Evolutionary conservation across 306 rosid species (phyloP).

Genomic region (Sindora glabra): DNA sequence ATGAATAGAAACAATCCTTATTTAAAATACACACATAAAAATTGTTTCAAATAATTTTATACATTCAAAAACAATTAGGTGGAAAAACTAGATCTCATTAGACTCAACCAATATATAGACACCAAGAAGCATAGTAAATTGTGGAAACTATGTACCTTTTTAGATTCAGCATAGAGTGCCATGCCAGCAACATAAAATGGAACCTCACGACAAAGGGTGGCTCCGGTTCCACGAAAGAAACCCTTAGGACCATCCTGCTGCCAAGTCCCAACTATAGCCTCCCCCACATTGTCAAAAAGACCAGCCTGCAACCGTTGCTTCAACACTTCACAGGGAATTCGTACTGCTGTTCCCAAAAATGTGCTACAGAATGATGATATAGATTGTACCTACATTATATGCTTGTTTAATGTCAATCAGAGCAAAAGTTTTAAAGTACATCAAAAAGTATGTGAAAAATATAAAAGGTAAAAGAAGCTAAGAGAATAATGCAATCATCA

Average conservation of each 20-base stretch:
- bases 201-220: conserved; percentile 97
- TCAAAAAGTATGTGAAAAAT: neutral
- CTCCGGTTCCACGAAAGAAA: conserved; percentile 98
- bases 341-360: conserved; percentile 90
- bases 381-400: conserved; percentile 72
- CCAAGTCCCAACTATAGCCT: conserved; percentile 86
- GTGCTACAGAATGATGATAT: conserved; percentile 94
- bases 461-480: neutral
- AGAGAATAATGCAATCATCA: neutral
- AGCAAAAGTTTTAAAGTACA: neutral
- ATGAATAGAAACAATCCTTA: too few relatives aligned
- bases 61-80: too few relatives aligned
- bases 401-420: neutral
- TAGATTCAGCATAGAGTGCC: conserved; percentile 97
- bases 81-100: neutral
- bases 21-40: too few relatives aligned
- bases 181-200: conserved; percentile 99
- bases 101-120: neutral
- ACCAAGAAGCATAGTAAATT: neutral
- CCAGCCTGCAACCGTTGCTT: conserved; percentile 99
- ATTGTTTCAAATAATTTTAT: neutral
- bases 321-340: conserved; percentile 94
- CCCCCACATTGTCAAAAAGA: conserved; percentile 75
- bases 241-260: conserved; percentile 91
- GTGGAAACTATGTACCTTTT: conserved; percentile 50